Evolutionary conservation across 1,139 yeast genomes (phyloP).

Genomic region (Kodamaea derodonti): DNA sequence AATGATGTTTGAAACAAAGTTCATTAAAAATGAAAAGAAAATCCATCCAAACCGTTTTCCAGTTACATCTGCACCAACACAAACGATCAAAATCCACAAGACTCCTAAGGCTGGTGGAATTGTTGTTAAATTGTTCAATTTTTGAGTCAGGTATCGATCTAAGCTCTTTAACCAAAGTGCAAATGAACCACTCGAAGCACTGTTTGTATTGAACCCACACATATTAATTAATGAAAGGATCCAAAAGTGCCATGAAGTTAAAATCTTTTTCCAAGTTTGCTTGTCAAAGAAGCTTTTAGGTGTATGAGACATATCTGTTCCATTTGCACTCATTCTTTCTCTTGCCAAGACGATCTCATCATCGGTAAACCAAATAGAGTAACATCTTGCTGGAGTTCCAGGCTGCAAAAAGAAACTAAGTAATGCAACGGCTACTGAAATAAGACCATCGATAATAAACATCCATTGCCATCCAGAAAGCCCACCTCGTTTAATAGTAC

Average conservation of each 20-base stretch:
- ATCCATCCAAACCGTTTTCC: slow-evolving; percentile 25
- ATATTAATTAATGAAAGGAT: slow-evolving; percentile 16
- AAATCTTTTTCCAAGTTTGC: slow-evolving; percentile 20
- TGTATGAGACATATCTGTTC: slow-evolving; percentile 18
- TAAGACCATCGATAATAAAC: slow-evolving; percentile 26
- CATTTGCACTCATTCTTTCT: slow-evolving; percentile 21
- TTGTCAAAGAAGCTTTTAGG: slow-evolving; percentile 21
- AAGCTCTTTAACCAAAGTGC: slow-evolving; percentile 48
- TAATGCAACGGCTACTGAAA: slow-evolving; percentile 24
- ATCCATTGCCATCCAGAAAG: slow-evolving; percentile 30
- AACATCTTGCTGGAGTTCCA: slow-evolving; percentile 27
- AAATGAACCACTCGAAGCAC: slow-evolving; percentile 42
- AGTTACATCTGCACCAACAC: slow-evolving; percentile 28
- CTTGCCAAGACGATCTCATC: slow-evolving; percentile 26
- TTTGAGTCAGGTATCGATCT: slow-evolving; percentile 31
- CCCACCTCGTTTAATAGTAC: slow-evolving; percentile 11
- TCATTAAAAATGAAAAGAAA: slow-evolving; percentile 17
- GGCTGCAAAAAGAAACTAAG: slow-evolving; percentile 25
- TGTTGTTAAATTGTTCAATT: slow-evolving; percentile 38
- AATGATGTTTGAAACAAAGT: slow-evolving; percentile 15
- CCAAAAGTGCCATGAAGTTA: slow-evolving; percentile 25
- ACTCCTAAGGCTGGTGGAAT: slow-evolving; percentile 51
- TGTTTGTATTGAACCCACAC: slow-evolving; percentile 29
- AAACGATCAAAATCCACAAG: slow-evolving; percentile 37
- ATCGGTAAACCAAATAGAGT: slow-evolving; percentile 26